Base-by-base conservation (phyloP, 495 filamentous ascomycete species). In the Aspergillus nidulans region DNA sequence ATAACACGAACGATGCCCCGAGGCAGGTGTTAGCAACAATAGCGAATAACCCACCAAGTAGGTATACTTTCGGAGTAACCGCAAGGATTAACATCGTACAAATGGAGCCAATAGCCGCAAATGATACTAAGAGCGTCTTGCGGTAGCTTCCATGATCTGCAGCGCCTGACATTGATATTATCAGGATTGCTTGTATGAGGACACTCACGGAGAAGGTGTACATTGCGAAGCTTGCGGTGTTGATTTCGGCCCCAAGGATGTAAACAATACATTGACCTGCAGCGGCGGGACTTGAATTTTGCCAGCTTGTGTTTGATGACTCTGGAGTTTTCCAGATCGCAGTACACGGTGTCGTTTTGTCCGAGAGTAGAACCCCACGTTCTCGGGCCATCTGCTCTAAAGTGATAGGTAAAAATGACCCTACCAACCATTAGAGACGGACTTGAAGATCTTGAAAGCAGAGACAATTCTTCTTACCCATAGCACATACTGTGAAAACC, bases 161-260 rank as follows among this genome's bases (percentile, higher is more conserved):
- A 39, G 94, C 94, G 28, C 89, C 94, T 56, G 88, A 92, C 81
- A 98, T 96, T 52, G 90, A 95, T 54, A 98, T 87, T 25, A 98
- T 95, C 30, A 98, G 69, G 19, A 97, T 69, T 8, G 91, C 85
- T 70, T 98, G 94, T 28, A 96, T 64, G 8, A 96, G 66, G 1
- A 98, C 94, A 70, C 89, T 94, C 55, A 96, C 69, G 44, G 90
- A 95, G 70, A 97, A 97, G 4, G 90, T 96, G 73, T 97, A 98
- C 88, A 98, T 91, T 54, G 95, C 94, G 69, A 97, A 97, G 72
- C 89, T 95, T 16, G 94, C 92, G 9, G 94, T 96, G 71, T 96
- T 97, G 65, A 98, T 85, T 60, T 96, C 87, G 50, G 83, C 69
- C 5, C 94, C 94, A 41, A 95, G 70, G 8, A 98, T 70, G 53